Evolutionary conservation across 2,329 filamentous ascomycete species (phyloP), one percentile per base, ranked within the genome.

Genomic region (Venturia nashicola): DNA sequence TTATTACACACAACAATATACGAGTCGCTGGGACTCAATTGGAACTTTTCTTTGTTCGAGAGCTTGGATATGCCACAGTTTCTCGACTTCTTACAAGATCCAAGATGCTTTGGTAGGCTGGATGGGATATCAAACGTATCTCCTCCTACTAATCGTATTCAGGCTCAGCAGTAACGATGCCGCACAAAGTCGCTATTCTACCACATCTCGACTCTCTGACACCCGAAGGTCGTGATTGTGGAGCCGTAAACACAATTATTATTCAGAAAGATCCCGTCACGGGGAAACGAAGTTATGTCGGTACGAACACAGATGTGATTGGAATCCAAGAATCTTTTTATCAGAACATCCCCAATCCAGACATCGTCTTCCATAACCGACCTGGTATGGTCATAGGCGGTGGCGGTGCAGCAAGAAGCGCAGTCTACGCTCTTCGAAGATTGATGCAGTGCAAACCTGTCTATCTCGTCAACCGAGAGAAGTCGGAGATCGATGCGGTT

Each of bases 201-300:
- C 80, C 83, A 0, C 80, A 90, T 68, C 81, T 93, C 9, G 89
- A 93, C 70, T 83, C 86, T 63, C 77, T 92, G 44, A 91, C 88
- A 7, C 81, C 84, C 27, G 88, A 91, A 74, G 89, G 85, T 68
- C 81, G 82, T 61, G 85, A 86, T 43, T 86, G 91, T 27, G 89
- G 89, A 59, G 89, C 89, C 61, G 87, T 88, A 74, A 93, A 94
- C 78, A 94, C 89, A 0, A 81, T 93, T 62, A 92, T 88, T 76
- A 73, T 89, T 59, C 79, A 82, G 27, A 74, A 77, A 59, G 77
- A 79, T 59, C 72, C 73, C 1, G 69, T 72, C 18, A 73, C 78
- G 59, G 80, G 82, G 61, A 75, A 75, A 42, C 77, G 80, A 20
- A 70, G 81, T 57, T 84, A 84, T 67, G 85, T 87, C 73, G 90